These are phyloP conservation scores for Cyberlindnera mycetangii DNA, from an alignment of 805 yeast species.

Conservation along the genomic window DNA sequence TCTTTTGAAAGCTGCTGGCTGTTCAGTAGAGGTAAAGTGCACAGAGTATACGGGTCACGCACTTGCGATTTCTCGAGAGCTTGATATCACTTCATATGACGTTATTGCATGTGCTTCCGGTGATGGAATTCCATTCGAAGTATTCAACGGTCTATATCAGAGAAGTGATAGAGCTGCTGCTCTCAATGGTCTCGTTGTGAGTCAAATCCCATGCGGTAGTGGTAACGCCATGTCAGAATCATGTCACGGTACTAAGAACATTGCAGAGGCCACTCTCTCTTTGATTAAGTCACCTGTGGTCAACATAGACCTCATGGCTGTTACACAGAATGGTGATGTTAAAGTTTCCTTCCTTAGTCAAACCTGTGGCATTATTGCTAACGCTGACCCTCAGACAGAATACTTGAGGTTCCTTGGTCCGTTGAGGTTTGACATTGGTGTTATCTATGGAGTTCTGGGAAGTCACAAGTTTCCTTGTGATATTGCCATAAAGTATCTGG, in stretches of 20 bases:
- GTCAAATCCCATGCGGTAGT: slow-evolving; percentile 93
- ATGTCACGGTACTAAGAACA: slow-evolving; percentile 66
- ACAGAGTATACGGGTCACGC: slow-evolving; percentile 78
- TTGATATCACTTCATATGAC: slow-evolving; percentile 61
- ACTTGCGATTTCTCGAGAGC: slow-evolving; percentile 56
- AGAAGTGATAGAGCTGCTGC: slow-evolving; percentile 64
- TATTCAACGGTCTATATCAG: slow-evolving; percentile 77
- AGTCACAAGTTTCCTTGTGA: slow-evolving; percentile 75
- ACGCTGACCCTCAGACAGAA: slow-evolving; percentile 90
- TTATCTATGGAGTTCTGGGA: slow-evolving; percentile 54
- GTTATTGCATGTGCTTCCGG: slow-evolving; percentile 90
- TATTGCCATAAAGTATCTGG: slow-evolving; percentile 62
- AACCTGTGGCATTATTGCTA: slow-evolving; percentile 88
- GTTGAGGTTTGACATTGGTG: slow-evolving; percentile 82
- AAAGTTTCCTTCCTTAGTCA: slow-evolving; percentile 78
- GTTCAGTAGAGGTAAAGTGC: slow-evolving; percentile 48
- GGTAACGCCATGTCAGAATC: slow-evolving; percentile 90
- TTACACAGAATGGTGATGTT: slow-evolving; percentile 51
- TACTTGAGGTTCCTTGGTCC: slow-evolving; percentile 85
- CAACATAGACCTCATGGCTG: slow-evolving; percentile 78
- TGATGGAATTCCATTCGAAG: slow-evolving; percentile 95
- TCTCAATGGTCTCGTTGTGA: slow-evolving; percentile 59
- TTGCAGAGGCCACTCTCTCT: slow-evolving; percentile 64
- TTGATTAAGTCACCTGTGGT: slow-evolving; percentile 66
- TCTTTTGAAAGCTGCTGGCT: slow-evolving; percentile 63